Percentiles rank a stretch among this genome's conserved stretches.
phyloP scores from a whole-genome alignment of 2,329 filamentous ascomycete species.

The Sporothrix phasma region DNA sequence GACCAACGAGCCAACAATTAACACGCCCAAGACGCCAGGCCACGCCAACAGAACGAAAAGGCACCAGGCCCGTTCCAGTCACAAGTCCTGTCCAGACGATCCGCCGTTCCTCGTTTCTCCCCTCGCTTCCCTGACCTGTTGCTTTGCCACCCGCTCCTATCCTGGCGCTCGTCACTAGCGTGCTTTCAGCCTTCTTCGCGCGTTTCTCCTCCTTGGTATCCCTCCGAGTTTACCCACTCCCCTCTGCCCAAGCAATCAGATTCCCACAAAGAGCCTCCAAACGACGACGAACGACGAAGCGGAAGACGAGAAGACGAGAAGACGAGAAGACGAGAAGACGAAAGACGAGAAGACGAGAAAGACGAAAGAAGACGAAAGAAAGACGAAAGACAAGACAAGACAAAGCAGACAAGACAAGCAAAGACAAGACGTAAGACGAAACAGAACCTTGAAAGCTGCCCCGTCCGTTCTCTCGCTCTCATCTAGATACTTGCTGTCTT shows the following conservation, averaged over 20 bases:
- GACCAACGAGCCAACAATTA: background rate
- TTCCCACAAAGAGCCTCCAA: background rate
- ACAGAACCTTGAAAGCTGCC: background rate
- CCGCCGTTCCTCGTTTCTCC: background rate
- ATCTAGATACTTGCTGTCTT: background rate
- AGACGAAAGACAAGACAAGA: too few species aligned
- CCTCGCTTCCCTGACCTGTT: background rate
- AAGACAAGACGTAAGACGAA: too few species aligned
- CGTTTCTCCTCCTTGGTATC: conserved; percentile 6
- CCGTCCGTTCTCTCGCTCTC: background rate
- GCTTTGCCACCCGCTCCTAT: background rate
- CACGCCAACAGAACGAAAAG: conserved; percentile 1
- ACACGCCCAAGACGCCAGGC: conserved; percentile 1
- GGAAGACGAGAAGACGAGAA: too few species aligned
- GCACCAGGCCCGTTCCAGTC: conserved; percentile 1
- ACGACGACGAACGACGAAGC: background rate
- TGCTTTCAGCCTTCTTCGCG: conserved; percentile 7
- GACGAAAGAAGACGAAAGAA: too few species aligned
- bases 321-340: too few species aligned
- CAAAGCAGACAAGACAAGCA: too few species aligned
- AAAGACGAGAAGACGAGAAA: too few species aligned
- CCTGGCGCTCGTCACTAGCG: conserved; percentile 6
- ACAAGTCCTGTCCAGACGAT: background rate
- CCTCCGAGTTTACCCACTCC: conserved; percentile 6
- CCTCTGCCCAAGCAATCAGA: conserved; percentile 3